These are phyloP conservation scores for Raddia distichophylla DNA, from an alignment of 176 grass and related monocot genomes.

Conservation along the genomic window DNA sequence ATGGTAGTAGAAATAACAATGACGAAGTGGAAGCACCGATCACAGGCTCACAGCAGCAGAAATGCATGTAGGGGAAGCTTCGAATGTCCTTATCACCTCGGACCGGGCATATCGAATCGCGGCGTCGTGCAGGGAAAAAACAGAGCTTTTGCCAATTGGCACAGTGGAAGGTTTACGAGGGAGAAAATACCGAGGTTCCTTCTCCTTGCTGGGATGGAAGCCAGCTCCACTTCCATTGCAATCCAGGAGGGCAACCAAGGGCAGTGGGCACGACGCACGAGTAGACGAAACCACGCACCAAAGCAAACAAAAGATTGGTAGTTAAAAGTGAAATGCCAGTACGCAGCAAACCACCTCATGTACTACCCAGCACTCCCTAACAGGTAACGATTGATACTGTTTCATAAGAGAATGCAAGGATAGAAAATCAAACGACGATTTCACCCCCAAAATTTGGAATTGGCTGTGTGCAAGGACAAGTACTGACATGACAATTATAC, in stretches of 20 bases:
- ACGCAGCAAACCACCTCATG: neutral
- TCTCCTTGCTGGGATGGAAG: conserved; percentile 38
- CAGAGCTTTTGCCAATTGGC: neutral
- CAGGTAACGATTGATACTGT: neutral
- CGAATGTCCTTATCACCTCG: too few species aligned
- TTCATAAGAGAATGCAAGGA: neutral
- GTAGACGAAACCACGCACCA: neutral
- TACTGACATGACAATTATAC: neutral
- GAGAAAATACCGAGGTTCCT: neutral
- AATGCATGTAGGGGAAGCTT: too few species aligned
- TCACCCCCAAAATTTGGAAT: neutral
- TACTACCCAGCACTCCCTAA: too few species aligned
- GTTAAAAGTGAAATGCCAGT: neutral
- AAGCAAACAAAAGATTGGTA: neutral
- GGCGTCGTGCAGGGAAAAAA: too few species aligned
- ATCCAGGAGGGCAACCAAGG: neutral
- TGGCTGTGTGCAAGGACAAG: neutral
- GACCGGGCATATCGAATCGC: too few species aligned
- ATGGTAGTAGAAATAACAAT: too few species aligned
- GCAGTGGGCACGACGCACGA: neutral
- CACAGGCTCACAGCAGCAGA: too few species aligned
- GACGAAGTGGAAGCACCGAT: too few species aligned
- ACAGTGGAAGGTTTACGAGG: neutral
- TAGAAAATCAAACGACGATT: neutral
- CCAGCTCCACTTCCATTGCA: conserved; percentile 7